These are phyloP conservation scores for Moesziomyces aphidis DNA, from an alignment of 1,284 basidiomycete species.

Conservation along the genomic window DNA sequence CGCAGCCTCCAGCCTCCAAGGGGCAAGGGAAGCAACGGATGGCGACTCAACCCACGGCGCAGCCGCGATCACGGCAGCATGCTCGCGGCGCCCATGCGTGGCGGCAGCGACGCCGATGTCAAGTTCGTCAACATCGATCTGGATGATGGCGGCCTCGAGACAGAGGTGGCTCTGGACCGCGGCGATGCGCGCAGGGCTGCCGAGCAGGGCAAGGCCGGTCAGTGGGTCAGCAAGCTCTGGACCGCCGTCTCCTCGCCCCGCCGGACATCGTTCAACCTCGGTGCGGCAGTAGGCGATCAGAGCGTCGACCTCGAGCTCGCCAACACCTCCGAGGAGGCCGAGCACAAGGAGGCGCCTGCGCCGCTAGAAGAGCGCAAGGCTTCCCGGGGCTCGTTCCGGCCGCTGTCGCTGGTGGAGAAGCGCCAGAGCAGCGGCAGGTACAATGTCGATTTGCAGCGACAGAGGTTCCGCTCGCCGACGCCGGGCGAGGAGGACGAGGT, in stretches of 20 bases:
- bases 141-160: constrained; percentile 25
- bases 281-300: constrained; percentile 14
- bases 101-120: constrained; percentile 17
- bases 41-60: constrained; percentile 26
- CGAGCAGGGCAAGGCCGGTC: constrained; percentile 15
- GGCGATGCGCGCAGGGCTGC: constrained; percentile 3
- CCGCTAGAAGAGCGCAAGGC: constrained; percentile 12
- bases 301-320: constrained; percentile 36
- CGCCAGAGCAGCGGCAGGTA: constrained; percentile 31
- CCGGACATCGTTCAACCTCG: constrained; percentile 13
- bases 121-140: constrained; percentile 47
- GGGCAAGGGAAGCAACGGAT: constrained; percentile 28
- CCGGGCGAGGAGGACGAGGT: constrained; percentile 39
- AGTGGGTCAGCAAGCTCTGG: constrained; percentile 49
- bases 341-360: not conserved
- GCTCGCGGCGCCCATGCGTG: constrained; percentile 22
- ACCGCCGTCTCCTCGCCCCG: constrained; percentile 29
- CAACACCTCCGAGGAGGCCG: constrained; percentile 4
- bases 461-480: constrained; percentile 30
- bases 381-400: constrained; percentile 29
- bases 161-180: constrained; percentile 18
- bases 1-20: constrained; percentile 14
- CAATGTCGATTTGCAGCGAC: constrained; percentile 10
- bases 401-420: constrained; percentile 40
- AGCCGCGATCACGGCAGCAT: constrained; percentile 18